These are phyloP conservation scores for Yarrowia galli DNA, from an alignment of 1,139 yeast species.

Conservation along the genomic window DNA sequence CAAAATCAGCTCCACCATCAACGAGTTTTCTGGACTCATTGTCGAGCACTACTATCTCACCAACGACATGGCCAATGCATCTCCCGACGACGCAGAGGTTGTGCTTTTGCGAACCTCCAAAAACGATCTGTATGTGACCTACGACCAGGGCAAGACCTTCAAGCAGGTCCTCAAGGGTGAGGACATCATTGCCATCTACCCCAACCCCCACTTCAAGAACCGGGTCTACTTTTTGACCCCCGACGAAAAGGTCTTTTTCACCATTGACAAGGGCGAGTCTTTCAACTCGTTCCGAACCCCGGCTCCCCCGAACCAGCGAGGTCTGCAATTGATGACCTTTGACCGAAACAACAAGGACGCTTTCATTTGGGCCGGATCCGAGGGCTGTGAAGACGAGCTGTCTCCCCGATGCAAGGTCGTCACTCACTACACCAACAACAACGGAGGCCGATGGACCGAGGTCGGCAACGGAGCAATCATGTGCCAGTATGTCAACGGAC, in stretches of 20 bases:
- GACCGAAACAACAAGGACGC: constrained; percentile 62
- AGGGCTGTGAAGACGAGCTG: constrained; percentile 59
- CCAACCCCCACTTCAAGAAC: constrained; percentile 70
- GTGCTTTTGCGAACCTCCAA: constrained; percentile 66
- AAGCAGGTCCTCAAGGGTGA: constrained; percentile 58
- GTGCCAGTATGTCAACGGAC: constrained; percentile 75
- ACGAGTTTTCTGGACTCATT: constrained; percentile 55
- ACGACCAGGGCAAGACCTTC: constrained; percentile 77
- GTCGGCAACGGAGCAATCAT: constrained; percentile 59
- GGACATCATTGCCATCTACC: constrained; percentile 60
- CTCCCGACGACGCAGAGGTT: constrained; percentile 66
- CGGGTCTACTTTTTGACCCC: constrained; percentile 67
- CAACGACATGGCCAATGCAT: constrained; percentile 51
- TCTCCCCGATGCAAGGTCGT: constrained; percentile 59
- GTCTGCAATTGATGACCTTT: constrained; percentile 60
- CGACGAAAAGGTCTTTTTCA: constrained; percentile 57
- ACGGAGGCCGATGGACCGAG: constrained; percentile 62
- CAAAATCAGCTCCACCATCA: constrained; percentile 46
- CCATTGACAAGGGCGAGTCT: constrained; percentile 71
- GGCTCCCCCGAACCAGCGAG: constrained; percentile 51
- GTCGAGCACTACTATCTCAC: constrained; percentile 64
- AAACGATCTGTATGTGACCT: constrained; percentile 67
- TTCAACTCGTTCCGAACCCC: constrained; percentile 63
- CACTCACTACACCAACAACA: constrained; percentile 64
- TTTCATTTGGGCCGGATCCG: constrained; percentile 74